Conservation (phyloP, 306 rosid species). For the barrel medic (Medicago truncatula) region MtrunA17r5.0-ANR NC_053049.1:33472501-33473000, state of each 20-base stretch:
- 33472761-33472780: conserved; percentile 26
- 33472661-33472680: neutral
- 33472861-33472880: conserved; percentile 75
- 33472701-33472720: neutral
- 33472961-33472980: conserved; percentile 58
- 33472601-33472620: conserved; percentile 28
- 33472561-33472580: too few species aligned
- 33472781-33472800: conserved; percentile 10
- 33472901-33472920: conserved; percentile 70
- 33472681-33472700: neutral
- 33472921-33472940: conserved; percentile 71
- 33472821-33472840: conserved; percentile 46
- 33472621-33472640: conserved; percentile 34
- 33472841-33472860: conserved; percentile 60
- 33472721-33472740: conserved; percentile 31
- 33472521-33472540: neutral
- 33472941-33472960: conserved; percentile 59
- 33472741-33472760: conserved; percentile 17
- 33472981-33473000: conserved; percentile 76
- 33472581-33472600: neutral
- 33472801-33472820: conserved; percentile 45
- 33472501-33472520: neutral
- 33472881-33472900: conserved; percentile 71
- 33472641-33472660: neutral
- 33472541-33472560: neutral